Conservation (phyloP, 2,329 filamentous ascomycete genomes). For the Fusarium chuoi region DNA sequence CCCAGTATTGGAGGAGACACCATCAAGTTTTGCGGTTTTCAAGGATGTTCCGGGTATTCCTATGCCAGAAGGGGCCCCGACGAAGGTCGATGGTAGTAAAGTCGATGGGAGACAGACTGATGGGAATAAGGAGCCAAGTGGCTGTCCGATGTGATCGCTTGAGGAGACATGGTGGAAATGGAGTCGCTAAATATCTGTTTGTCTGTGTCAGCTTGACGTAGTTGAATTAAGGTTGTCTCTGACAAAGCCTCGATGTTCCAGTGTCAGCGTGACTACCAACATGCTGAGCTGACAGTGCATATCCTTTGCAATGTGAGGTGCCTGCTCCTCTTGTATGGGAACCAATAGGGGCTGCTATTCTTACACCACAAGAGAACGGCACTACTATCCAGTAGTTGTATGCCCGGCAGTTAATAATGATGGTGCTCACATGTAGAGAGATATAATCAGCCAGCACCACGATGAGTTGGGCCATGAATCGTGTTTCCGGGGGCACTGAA, state of each 20-base stretch:
- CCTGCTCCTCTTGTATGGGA: background rate
- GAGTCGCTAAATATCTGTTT: background rate
- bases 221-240: slow-evolving; percentile 23
- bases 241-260: background rate
- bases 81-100: background rate
- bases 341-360: background rate
- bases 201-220: background rate
- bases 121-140: background rate
- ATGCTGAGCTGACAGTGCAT: background rate
- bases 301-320: background rate
- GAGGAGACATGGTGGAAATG: background rate
- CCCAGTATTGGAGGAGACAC: slow-evolving; percentile 26
- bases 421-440: background rate
- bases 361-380: background rate
- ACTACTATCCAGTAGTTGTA: background rate
- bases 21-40: slow-evolving; percentile 28
- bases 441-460: too few species aligned
- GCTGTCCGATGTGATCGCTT: background rate
- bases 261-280: background rate
- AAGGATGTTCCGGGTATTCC: slow-evolving; percentile 3
- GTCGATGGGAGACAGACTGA: background rate
- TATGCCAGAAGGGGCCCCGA: background rate
- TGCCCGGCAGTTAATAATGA: background rate
- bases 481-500: background rate
- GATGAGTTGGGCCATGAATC: background rate